phyloP scores from a whole-genome alignment of 805 yeast species.

The Metschnikowia amazonensis region DNA sequence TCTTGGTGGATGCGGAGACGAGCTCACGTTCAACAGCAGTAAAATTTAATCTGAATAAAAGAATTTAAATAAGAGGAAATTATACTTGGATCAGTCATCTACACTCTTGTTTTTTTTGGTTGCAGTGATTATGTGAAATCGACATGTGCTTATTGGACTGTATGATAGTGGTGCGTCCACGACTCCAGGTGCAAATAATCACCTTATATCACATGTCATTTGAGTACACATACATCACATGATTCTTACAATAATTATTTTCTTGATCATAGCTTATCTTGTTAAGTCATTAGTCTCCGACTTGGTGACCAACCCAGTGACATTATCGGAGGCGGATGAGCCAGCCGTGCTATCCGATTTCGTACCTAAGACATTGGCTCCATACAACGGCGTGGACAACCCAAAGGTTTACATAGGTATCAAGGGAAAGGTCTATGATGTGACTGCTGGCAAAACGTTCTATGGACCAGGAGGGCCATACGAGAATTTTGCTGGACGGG shows the following conservation, averaged over 20 bases:
- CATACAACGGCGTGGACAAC: conserved; percentile 77
- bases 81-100: background rate
- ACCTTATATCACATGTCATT: background rate
- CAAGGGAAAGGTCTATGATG: conserved; percentile 84
- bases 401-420: conserved; percentile 81
- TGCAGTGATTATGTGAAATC: background rate
- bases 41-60: too few relatives aligned
- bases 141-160: conserved; percentile 3
- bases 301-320: conserved; percentile 30
- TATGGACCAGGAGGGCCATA: conserved; percentile 97
- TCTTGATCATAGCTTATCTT: conserved; percentile 30
- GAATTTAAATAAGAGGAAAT: background rate
- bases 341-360: conserved; percentile 49
- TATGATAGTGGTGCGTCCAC: conserved; percentile 6
- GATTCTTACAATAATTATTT: conserved; percentile 29
- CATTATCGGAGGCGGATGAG: conserved; percentile 19
- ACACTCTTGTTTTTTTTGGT: too few relatives aligned
- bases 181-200: conserved; percentile 3
- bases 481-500: conserved; percentile 91
- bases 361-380: conserved; percentile 70
- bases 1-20: background rate
- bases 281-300: conserved; percentile 26
- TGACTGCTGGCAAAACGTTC: conserved; percentile 70
- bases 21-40: background rate
- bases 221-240: conserved; percentile 10